phyloP scores from a whole-genome alignment of 176 grass and related monocot genomes.

The Musa troglodytarum region DNA sequence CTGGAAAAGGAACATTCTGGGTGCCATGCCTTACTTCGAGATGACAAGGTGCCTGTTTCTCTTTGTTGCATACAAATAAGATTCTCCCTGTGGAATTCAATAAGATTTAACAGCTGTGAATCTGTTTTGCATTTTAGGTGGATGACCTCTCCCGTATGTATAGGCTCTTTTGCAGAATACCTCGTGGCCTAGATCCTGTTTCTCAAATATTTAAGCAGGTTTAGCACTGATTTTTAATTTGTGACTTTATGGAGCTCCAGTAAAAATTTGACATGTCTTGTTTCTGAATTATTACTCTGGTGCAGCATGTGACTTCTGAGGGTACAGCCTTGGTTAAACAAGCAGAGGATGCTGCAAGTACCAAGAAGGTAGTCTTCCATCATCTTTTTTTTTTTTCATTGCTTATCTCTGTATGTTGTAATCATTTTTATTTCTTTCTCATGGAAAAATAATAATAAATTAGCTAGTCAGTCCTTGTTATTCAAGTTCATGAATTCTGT shows the following conservation, averaged over 20 bases:
- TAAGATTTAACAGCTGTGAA: not conserved
- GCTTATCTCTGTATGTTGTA: too few species aligned
- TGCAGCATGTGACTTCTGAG: slow-evolving; percentile 20
- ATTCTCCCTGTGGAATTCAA: not conserved
- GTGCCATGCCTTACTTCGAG: slow-evolving; percentile 78
- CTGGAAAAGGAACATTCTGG: slow-evolving; percentile 96
- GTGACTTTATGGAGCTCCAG: not conserved
- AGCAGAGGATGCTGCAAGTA: slow-evolving; percentile 14
- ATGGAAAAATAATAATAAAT: too few species aligned
- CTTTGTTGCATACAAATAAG: not conserved
- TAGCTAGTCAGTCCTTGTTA: too few species aligned
- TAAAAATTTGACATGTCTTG: not conserved
- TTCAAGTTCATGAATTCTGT: too few species aligned
- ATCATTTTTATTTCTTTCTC: slow-evolving; percentile 1
- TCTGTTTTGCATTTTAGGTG: slow-evolving; percentile 1
- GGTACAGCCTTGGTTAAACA: slow-evolving; percentile 20
- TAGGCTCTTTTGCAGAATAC: slow-evolving; percentile 23
- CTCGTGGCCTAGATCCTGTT: slow-evolving; percentile 8
- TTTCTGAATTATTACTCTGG: slow-evolving; percentile 2
- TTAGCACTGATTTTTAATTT: not conserved
- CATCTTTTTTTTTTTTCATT: not conserved
- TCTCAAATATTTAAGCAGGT: slow-evolving; percentile 24
- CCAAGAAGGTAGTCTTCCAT: slow-evolving; percentile 7
- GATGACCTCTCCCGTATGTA: slow-evolving; percentile 23
- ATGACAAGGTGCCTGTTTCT: slow-evolving; percentile 61